Percentiles rank a stretch among this genome's conserved stretches.
These are phyloP conservation scores for Symbiodinium pilosum DNA, from an alignment of 73 alveolate genomes.

Conservation along the genomic window DNA sequence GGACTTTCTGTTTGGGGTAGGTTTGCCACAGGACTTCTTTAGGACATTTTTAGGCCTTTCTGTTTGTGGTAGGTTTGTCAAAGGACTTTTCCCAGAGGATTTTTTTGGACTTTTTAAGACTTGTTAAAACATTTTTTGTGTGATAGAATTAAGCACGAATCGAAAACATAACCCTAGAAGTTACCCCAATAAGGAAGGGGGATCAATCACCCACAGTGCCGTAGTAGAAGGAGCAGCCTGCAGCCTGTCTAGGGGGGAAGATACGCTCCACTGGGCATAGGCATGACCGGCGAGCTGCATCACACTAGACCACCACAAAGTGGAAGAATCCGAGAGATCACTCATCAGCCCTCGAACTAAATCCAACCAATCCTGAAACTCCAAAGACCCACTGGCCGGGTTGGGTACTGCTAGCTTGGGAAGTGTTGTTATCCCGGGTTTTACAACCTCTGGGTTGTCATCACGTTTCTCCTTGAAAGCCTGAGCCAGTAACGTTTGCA, in stretches of 20 bases:
- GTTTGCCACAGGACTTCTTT: background rate
- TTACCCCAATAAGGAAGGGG: background rate
- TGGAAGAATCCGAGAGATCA: background rate
- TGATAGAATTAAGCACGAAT: too few relatives aligned
- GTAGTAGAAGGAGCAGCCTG: too few relatives aligned
- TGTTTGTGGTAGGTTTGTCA: background rate
- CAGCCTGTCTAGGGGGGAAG: too few relatives aligned
- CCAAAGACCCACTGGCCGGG: background rate
- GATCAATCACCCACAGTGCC: background rate
- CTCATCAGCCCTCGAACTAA: background rate
- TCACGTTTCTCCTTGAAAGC: too few relatives aligned
- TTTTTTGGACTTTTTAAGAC: background rate
- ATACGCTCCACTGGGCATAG: too few relatives aligned
- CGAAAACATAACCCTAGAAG: background rate
- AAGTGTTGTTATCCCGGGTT: too few relatives aligned
- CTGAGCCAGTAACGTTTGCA: too few relatives aligned
- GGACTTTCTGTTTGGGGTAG: too few relatives aligned
- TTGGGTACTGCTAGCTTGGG: background rate
- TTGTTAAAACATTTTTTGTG: background rate
- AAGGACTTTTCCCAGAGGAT: background rate
- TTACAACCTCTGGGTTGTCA: too few relatives aligned
- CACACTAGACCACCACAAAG: background rate
- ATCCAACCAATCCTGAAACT: background rate
- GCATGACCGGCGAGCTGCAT: too few relatives aligned
- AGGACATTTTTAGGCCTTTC: background rate